Conservation (phyloP, 2,329 filamentous ascomycete genomes). For the Cercospora janseana region DNA sequence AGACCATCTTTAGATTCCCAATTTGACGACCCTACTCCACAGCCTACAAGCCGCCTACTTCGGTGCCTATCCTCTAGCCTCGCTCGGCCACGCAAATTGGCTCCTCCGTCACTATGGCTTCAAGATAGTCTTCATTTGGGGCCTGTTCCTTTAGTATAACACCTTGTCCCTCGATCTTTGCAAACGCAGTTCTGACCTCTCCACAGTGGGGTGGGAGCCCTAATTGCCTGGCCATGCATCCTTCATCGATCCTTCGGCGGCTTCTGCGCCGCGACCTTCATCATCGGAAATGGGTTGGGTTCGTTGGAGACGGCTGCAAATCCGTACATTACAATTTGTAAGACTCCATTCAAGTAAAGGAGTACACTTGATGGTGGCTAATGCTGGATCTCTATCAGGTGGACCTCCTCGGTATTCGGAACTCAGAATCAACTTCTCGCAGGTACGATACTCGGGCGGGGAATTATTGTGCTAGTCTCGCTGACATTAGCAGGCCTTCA, state of each 20-base stretch:
- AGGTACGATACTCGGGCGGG: slow-evolving; percentile 29
- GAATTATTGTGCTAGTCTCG: background rate
- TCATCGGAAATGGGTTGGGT: slow-evolving; percentile 53
- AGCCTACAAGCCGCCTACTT: slow-evolving; percentile 52
- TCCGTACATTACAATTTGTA: slow-evolving; percentile 53
- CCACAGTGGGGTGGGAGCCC: slow-evolving; percentile 51
- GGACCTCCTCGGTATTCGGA: slow-evolving; percentile 60
- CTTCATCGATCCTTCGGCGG: slow-evolving; percentile 57
- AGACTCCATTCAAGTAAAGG: too few species aligned
- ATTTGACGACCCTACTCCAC: background rate
- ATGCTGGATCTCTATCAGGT: slow-evolving; percentile 7
- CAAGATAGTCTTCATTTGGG: slow-evolving; percentile 50
- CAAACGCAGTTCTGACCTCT: background rate
- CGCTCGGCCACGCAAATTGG: slow-evolving; percentile 44
- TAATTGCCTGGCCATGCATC: slow-evolving; percentile 59
- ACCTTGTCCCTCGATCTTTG: background rate
- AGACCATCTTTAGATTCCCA: too few species aligned
- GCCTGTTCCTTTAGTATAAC: slow-evolving; percentile 50
- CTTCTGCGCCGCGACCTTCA: slow-evolving; percentile 59
- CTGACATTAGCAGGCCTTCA: slow-evolving; percentile 44
- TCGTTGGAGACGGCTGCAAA: slow-evolving; percentile 61
- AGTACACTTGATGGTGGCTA: too few species aligned
- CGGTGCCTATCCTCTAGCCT: slow-evolving; percentile 51
- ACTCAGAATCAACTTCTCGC: slow-evolving; percentile 58
- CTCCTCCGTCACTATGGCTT: slow-evolving; percentile 50